Percentiles rank a stretch among this genome's conserved stretches.
phyloP scores from a whole-genome alignment of 1,284 basidiomycete genomes.

The Leccinum insolens region DNA sequence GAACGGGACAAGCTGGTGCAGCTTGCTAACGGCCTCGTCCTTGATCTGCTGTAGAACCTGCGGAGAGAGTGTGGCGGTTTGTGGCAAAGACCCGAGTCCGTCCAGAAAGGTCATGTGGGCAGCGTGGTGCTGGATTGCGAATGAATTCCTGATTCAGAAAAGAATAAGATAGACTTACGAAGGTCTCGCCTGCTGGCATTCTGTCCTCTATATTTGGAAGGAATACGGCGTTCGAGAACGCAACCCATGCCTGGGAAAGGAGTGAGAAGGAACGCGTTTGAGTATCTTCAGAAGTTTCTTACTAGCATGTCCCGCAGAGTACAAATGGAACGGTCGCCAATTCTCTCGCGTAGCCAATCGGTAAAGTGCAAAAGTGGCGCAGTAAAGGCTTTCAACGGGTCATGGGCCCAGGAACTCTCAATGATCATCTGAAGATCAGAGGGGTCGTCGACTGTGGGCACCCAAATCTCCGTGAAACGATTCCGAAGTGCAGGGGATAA shows the following conservation, averaged over 20 bases:
- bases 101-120: constrained; percentile 88
- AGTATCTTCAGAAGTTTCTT: constrained; percentile 32
- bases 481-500: constrained; percentile 96
- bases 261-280: constrained; percentile 12
- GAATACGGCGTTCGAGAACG: constrained; percentile 78
- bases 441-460: constrained; percentile 82
- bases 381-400: constrained; percentile 62
- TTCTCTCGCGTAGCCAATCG: constrained; percentile 49
- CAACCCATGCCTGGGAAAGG: constrained; percentile 81
- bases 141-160: constrained; percentile 12
- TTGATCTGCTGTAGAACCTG: constrained; percentile 53
- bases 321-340: constrained; percentile 71
- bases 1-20: constrained; percentile 57
- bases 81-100: constrained; percentile 79
- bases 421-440: constrained; percentile 85
- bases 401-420: constrained; percentile 68
- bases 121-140: constrained; percentile 70
- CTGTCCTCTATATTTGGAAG: constrained; percentile 34
- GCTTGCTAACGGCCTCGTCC: constrained; percentile 47
- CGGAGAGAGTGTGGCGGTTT: constrained; percentile 58
- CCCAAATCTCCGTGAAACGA: constrained; percentile 99
- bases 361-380: constrained; percentile 72
- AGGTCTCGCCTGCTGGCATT: constrained; percentile 58
- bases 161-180: constrained; percentile 56
- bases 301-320: constrained; percentile 91